phyloP scores from a whole-genome alignment of 2,329 filamentous ascomycete genomes.

The Xylogone sp. region DNA sequence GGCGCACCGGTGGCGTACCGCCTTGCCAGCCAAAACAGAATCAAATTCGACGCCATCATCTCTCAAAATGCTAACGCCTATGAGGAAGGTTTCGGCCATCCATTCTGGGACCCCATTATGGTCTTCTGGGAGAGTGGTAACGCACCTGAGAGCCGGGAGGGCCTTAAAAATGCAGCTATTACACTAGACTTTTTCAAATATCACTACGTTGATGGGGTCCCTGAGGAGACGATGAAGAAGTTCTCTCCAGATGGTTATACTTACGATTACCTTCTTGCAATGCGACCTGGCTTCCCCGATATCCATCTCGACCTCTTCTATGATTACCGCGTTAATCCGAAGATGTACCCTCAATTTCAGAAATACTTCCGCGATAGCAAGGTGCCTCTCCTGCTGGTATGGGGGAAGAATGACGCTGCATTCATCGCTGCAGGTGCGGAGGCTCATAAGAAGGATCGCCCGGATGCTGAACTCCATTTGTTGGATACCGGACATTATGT shows the following conservation, averaged over 20 bases:
- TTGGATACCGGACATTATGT: conserved; percentile 54
- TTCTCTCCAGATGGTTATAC: conserved; percentile 15
- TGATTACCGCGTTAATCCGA: conserved; percentile 50
- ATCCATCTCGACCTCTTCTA: conserved; percentile 53
- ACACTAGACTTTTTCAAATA: conserved; percentile 17
- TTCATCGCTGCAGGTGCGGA: conserved; percentile 47
- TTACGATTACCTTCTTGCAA: conserved; percentile 47
- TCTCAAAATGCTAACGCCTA: conserved; percentile 62
- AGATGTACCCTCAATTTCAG: conserved; percentile 48
- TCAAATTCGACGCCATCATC: conserved; percentile 48
- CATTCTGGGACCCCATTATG: conserved; percentile 21
- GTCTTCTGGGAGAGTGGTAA: conserved; percentile 12
- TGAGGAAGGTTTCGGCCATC: conserved; percentile 45
- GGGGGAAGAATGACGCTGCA: conserved; percentile 51
- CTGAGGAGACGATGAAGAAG: neutral
- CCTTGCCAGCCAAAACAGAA: conserved; percentile 45
- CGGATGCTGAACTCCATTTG: conserved; percentile 40
- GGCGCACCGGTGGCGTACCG: conserved; percentile 53
- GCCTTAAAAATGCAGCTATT: conserved; percentile 7
- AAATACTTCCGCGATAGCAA: conserved; percentile 44
- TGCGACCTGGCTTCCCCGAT: conserved; percentile 43
- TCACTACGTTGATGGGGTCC: conserved; percentile 19
- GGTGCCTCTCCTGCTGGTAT: conserved; percentile 49
- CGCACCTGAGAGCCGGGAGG: conserved; percentile 7
- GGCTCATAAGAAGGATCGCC: conserved; percentile 44